phyloP scores from a whole-genome alignment of 176 grass and related monocot species.

The Tuctoria greenei region DNA sequence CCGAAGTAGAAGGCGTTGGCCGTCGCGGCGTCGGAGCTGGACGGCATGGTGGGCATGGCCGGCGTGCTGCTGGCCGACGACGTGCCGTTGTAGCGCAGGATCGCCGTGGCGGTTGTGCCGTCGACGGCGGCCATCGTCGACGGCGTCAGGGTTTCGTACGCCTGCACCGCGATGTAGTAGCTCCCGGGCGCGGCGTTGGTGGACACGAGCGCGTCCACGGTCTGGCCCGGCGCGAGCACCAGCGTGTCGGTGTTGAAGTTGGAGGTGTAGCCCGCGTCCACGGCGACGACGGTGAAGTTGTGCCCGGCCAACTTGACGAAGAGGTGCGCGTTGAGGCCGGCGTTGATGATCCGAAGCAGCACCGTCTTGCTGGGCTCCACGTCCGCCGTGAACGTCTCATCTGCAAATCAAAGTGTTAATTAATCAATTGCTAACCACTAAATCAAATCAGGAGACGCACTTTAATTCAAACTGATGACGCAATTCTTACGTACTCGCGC shows the following conservation, averaged over 20 bases:
- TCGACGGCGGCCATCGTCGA: slow-evolving; percentile 14
- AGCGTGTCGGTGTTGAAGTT: slow-evolving; percentile 67
- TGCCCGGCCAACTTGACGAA: slow-evolving; percentile 79
- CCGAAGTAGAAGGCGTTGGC: slow-evolving; percentile 55
- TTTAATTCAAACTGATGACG: slow-evolving; percentile 13
- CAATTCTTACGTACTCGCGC: slow-evolving; percentile 34
- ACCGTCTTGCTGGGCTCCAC: slow-evolving; percentile 61
- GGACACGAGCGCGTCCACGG: slow-evolving; percentile 68
- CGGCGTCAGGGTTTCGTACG: slow-evolving; percentile 41
- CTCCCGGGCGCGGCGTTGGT: slow-evolving; percentile 40
- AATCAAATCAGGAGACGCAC: no score
- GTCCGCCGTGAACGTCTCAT: slow-evolving; percentile 51
- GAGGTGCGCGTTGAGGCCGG: slow-evolving; percentile 62
- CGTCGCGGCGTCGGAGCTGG: slow-evolving; percentile 37
- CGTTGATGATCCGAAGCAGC: slow-evolving; percentile 65
- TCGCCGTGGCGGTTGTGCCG: slow-evolving; percentile 39
- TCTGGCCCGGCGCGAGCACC: slow-evolving; percentile 71
- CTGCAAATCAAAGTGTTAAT: slow-evolving; percentile 1
- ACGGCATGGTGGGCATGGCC: slow-evolving; percentile 47
- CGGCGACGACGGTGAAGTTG: slow-evolving; percentile 77
- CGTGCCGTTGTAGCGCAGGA: slow-evolving; percentile 60
- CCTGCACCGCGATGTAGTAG: slow-evolving; percentile 69
- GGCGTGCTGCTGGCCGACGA: slow-evolving; percentile 24
- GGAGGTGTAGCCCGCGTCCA: slow-evolving; percentile 66
- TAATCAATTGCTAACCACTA: background rate